Evolutionary conservation across 2,329 filamentous ascomycete genomes (phyloP).

Genomic region (Aureobasidium uvarum): DNA sequence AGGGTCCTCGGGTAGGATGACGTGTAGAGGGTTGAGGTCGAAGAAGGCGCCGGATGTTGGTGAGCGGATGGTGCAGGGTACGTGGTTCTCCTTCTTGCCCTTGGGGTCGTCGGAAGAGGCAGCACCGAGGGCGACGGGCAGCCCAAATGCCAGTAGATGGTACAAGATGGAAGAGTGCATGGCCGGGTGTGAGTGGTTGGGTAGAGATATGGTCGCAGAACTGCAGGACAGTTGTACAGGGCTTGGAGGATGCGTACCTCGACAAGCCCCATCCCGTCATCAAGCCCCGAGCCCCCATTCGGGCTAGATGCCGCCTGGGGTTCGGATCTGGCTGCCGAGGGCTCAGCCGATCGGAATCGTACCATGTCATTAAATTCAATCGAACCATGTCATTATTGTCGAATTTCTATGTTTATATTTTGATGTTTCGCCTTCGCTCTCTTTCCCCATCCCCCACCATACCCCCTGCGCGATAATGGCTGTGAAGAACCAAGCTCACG

Average conservation of each 20-base stretch:
- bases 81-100: constrained; percentile 42
- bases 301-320: not conserved
- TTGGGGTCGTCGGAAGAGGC: constrained; percentile 37
- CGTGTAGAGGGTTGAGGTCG: constrained; percentile 59
- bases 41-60: constrained; percentile 62
- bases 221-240: constrained; percentile 17
- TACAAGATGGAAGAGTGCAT: constrained; percentile 33
- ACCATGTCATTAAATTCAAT: constrained; percentile 14
- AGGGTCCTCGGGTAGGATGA: constrained; percentile 47
- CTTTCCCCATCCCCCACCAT: not conserved
- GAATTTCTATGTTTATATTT: not conserved
- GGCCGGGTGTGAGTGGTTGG: not conserved
- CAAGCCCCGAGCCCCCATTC: not conserved
- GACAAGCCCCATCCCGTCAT: constrained; percentile 11
- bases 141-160: constrained; percentile 38
- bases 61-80: constrained; percentile 62
- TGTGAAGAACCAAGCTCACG: constrained; percentile 34
- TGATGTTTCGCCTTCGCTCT: not conserved
- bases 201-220: not conserved
- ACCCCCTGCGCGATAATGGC: not conserved
- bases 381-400: constrained; percentile 8
- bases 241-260: constrained; percentile 6
- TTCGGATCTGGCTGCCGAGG: not conserved
- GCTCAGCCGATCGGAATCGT: not conserved
- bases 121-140: constrained; percentile 41